These are phyloP conservation scores for Arabidopsis hybrid DNA, from an alignment of 441 rosid species.

Conservation along the genomic window DNA sequence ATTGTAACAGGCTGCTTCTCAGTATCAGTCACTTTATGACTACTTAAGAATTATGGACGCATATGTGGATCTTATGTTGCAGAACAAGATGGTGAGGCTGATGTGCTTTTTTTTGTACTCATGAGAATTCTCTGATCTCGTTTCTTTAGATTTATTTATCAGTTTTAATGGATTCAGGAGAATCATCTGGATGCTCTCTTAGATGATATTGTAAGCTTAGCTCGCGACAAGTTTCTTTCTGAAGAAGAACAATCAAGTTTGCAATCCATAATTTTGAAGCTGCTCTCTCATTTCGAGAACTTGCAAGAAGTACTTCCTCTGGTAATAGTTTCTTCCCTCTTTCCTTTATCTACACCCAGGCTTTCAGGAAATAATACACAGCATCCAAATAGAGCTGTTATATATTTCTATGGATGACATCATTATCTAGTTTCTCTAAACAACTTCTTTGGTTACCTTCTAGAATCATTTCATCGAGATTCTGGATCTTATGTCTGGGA, in stretches of 20 bases:
- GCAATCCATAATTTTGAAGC: conserved; percentile 82
- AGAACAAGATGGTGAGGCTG: conserved; percentile 72
- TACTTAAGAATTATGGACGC: conserved; percentile 84
- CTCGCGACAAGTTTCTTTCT: conserved; percentile 55
- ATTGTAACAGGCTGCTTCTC: conserved; percentile 59
- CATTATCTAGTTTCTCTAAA: conserved; percentile 8
- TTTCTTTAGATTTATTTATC: conserved; percentile 9
- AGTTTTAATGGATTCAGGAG: conserved; percentile 52
- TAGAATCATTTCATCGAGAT: conserved; percentile 82
- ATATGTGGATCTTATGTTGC: conserved; percentile 80
- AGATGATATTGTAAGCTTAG: conserved; percentile 61
- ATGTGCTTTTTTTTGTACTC: conserved; percentile 29
- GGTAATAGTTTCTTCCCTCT: conserved; percentile 56
- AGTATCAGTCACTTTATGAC: conserved; percentile 66
- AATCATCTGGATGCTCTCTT: conserved; percentile 61
- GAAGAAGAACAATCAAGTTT: conserved; percentile 75
- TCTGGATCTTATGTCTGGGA: conserved; percentile 80
- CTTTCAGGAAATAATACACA: conserved; percentile 10
- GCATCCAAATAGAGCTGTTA: background rate
- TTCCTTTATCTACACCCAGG: conserved; percentile 14
- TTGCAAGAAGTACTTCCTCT: conserved; percentile 64
- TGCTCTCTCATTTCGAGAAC: conserved; percentile 73
- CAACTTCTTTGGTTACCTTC: conserved; percentile 41
- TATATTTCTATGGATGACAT: conserved; percentile 19
- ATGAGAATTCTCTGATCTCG: conserved; percentile 15